phyloP scores from a whole-genome alignment of 306 rosid genomes.

The Cajanus cajan region DNA sequence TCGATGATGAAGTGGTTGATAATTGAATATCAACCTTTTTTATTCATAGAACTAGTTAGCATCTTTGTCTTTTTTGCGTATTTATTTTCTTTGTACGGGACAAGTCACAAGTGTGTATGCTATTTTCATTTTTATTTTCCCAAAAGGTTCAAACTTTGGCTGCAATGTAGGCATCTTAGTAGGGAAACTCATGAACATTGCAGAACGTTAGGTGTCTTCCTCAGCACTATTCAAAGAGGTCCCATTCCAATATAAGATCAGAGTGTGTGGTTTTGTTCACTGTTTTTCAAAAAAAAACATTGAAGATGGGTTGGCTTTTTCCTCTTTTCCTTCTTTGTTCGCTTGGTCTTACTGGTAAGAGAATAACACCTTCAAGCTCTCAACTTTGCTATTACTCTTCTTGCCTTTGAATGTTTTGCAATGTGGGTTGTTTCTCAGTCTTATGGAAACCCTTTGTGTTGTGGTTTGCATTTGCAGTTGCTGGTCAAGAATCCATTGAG shows the following conservation, averaged over 20 bases:
- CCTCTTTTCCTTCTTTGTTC: slow-evolving; percentile 38
- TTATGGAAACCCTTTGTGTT: not conserved
- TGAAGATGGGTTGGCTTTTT: slow-evolving; percentile 41
- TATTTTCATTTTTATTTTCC: not conserved
- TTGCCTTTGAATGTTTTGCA: not conserved
- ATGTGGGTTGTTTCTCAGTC: not conserved
- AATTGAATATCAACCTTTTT: no score
- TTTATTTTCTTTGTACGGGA: not conserved
- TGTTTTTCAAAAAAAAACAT: slow-evolving; percentile 9
- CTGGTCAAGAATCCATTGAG: slow-evolving; percentile 53
- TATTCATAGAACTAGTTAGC: not conserved
- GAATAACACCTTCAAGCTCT: no score
- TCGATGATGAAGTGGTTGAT: no score
- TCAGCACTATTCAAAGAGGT: not conserved
- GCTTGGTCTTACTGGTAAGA: slow-evolving; percentile 53
- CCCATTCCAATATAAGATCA: not conserved
- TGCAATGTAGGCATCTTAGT: not conserved
- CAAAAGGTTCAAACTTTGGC: not conserved
- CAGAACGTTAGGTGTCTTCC: not conserved
- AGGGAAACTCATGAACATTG: not conserved
- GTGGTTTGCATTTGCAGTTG: slow-evolving; percentile 48
- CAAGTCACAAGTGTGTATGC: no score
- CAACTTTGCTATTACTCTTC: no score
- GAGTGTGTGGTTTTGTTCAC: not conserved
- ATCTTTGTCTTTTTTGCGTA: not conserved